phyloP scores from a whole-genome alignment of 1,284 basidiomycete genomes.

The Marasmius oreades region DNA sequence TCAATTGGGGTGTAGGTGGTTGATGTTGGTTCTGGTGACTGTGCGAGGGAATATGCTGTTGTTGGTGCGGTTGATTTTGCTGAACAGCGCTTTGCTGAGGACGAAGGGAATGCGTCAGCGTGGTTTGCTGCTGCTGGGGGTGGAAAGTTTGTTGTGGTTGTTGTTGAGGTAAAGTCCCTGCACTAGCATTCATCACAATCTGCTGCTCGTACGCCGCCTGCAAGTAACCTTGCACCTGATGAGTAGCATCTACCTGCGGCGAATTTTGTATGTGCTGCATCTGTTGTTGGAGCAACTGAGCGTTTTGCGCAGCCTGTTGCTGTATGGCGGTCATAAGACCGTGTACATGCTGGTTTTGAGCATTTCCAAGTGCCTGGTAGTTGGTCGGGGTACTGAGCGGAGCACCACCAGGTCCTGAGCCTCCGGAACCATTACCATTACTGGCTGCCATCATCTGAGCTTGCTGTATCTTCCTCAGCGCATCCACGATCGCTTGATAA shows the following conservation, averaged over 20 bases:
- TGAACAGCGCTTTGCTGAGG: too few species aligned
- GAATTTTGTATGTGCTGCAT: slow-evolving; percentile 1
- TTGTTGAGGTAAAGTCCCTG: neutral
- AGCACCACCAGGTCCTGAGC: neutral
- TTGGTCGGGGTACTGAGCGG: neutral
- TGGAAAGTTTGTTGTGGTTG: neutral
- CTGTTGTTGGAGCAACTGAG: slow-evolving; percentile 4
- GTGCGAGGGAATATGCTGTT: neutral
- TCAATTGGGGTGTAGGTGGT: neutral
- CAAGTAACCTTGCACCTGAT: neutral
- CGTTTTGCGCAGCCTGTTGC: slow-evolving; percentile 4
- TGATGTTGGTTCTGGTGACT: neutral
- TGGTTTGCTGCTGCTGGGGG: neutral
- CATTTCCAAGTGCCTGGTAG: slow-evolving; percentile 8
- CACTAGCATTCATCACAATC: neutral
- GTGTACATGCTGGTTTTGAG: slow-evolving; percentile 13
- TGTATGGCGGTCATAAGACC: slow-evolving; percentile 3
- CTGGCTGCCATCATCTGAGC: slow-evolving; percentile 17
- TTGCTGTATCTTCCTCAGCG: slow-evolving; percentile 26
- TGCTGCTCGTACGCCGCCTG: neutral
- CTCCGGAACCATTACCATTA: neutral
- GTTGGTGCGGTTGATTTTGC: neutral
- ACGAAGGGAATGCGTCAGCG: too few species aligned
- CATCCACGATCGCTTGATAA: slow-evolving; percentile 22
- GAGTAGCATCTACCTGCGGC: neutral